phyloP scores from a whole-genome alignment of 192 early-diverging fungal genomes.

The Spinellus fusiger region DNA sequence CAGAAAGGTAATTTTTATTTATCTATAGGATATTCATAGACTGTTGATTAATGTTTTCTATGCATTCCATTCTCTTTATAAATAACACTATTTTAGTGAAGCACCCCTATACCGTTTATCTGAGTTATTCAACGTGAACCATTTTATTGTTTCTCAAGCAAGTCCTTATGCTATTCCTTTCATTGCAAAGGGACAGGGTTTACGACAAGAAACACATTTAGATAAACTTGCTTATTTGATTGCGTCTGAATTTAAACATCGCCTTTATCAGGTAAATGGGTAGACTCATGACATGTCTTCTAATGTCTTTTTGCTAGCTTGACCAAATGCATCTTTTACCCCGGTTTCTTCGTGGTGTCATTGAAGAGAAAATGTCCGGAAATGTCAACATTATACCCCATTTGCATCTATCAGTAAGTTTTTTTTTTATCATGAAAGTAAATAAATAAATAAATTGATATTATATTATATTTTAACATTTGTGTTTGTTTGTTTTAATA shows the following conservation, averaged over 20 bases:
- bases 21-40: too few species aligned
- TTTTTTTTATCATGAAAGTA: too few species aligned
- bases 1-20: slow-evolving; percentile 37
- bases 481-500: background rate
- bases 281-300: background rate
- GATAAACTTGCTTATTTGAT: slow-evolving; percentile 44
- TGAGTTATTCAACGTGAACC: slow-evolving; percentile 81
- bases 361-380: slow-evolving; percentile 59
- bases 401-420: slow-evolving; percentile 39
- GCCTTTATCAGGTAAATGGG: slow-evolving; percentile 52
- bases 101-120: slow-evolving; percentile 60
- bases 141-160: slow-evolving; percentile 78
- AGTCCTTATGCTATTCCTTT: slow-evolving; percentile 65
- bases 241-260: slow-evolving; percentile 54
- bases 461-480: background rate
- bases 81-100: slow-evolving; percentile 34
- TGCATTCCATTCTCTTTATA: slow-evolving; percentile 17
- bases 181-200: slow-evolving; percentile 41
- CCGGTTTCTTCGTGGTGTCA: slow-evolving; percentile 43
- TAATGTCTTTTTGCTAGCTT: slow-evolving; percentile 26
- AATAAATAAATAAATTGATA: background rate
- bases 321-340: slow-evolving; percentile 60
- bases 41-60: too few species aligned
- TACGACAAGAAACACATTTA: slow-evolving; percentile 26
- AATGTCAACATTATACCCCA: slow-evolving; percentile 67